phyloP scores from a whole-genome alignment of 177 flowering plant species.

The Tripterygium wilfordii region DNA sequence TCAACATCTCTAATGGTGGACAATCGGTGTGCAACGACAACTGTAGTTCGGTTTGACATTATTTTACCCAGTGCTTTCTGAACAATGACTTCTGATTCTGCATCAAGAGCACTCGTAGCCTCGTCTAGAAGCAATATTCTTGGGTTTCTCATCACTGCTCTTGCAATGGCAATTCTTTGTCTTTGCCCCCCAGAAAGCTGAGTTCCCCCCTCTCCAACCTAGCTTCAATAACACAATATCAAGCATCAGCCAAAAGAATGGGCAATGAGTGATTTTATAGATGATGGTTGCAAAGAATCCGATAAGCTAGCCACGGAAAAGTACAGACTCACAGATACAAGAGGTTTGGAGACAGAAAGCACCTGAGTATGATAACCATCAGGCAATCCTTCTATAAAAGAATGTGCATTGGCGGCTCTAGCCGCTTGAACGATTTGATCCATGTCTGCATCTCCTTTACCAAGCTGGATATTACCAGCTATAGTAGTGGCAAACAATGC shows the following conservation, averaged over 20 bases:
- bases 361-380: conserved; percentile 72
- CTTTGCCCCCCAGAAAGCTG: conserved; percentile 72
- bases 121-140: conserved; percentile 66
- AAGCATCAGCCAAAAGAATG: not conserved
- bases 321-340: too few species aligned
- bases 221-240: conserved; percentile 2
- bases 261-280: too few species aligned
- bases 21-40: conserved; percentile 63
- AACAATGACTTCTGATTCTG: conserved; percentile 55
- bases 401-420: conserved; percentile 75
- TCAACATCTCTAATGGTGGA: conserved; percentile 58
- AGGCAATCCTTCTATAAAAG: conserved; percentile 60
- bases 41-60: conserved; percentile 46
- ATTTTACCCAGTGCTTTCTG: conserved; percentile 50
- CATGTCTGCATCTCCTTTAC: conserved; percentile 55
- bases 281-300: too few species aligned
- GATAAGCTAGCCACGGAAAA: too few species aligned
- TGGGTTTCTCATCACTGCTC: conserved; percentile 63
- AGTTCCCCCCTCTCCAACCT: conserved; percentile 76
- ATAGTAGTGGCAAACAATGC: conserved; percentile 69
- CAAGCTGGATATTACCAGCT: conserved; percentile 58
- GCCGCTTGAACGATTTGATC: conserved; percentile 62
- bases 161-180: conserved; percentile 66
- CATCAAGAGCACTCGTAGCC: conserved; percentile 69
- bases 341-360: conserved; percentile 1